phyloP scores from a whole-genome alignment of 495 filamentous ascomycete genomes.

The Penicillium malachiteum region DNA sequence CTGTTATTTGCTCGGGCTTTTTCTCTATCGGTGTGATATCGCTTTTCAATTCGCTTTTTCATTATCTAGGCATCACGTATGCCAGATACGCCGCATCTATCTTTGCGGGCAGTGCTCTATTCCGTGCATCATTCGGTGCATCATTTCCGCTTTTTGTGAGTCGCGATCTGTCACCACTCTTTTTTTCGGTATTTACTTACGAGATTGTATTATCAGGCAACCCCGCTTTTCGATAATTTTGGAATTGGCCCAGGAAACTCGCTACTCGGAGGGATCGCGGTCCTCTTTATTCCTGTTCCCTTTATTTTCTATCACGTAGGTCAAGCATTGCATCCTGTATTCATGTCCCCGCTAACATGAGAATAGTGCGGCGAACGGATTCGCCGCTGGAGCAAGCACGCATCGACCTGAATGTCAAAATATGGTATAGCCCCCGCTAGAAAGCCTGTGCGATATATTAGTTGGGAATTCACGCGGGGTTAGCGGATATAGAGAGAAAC shows the following conservation, averaged over 20 bases:
- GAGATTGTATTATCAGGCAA: background rate
- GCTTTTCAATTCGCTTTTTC: background rate
- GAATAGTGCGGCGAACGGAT: background rate
- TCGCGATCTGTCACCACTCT: too few relatives aligned
- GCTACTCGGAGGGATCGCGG: background rate
- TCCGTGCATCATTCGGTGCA: background rate
- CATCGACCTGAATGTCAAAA: background rate
- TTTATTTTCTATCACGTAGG: background rate
- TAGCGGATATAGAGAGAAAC: too few relatives aligned
- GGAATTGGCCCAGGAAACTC: background rate
- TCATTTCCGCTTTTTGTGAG: background rate
- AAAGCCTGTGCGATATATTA: too few relatives aligned
- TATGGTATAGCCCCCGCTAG: background rate
- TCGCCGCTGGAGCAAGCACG: background rate
- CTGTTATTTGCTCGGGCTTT: background rate
- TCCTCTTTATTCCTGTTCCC: background rate
- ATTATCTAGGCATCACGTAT: background rate
- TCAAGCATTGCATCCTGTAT: background rate
- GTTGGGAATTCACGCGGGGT: too few relatives aligned
- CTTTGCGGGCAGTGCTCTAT: background rate
- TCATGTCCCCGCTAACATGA: background rate
- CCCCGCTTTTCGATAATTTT: background rate
- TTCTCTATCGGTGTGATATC: background rate
- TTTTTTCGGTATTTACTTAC: background rate
- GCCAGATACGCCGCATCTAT: background rate